Base-by-base conservation (phyloP, 495 filamentous ascomycete species). In the Acidiella bohemica region DNA sequence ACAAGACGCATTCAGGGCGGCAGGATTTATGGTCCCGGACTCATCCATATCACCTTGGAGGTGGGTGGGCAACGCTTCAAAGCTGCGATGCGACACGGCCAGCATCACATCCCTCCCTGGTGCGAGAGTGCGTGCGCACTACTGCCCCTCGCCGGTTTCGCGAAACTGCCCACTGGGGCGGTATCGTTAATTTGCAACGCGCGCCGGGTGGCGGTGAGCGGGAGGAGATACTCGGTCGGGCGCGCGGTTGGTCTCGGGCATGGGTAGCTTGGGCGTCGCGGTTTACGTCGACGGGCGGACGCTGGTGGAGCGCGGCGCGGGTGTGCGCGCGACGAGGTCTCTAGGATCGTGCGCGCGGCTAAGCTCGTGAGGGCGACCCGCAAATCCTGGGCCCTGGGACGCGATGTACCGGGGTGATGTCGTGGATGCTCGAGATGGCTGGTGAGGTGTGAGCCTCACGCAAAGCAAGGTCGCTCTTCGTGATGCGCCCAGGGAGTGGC, bases 1-100 rank as follows among this genome's bases (percentile, higher is more conserved):
- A 79, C 75, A 70, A 47, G 70, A 62, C 31, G 73, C 67, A 54
- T 77, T 78, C 62, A 81, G 59, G 11, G 76, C 78, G 20, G 78
- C 79, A 42, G 81, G 81, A 59, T 87, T 80, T 62, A 87, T 87
- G 39, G 81, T 86, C 25, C 78, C 79, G 42, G 76, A 76, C 44
- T 73, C 72, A 68, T 84, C 80, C 50, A 78, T 69, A 46, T 76
- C 69, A 54, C 70, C 73, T 43, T 42, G 41, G 26, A 20, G 38
- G 19, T 18, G 7, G 12, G 39, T 42, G 27, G 43, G 39, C 32
- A 46, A 24, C 32, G 28, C 31, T 42, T 34, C 28, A 31, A 29
- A 43, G 33, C 43, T 46, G 18, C 36, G 44, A 46, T 46, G 47
- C 47, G 47, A 50, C 36, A 46, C 48, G 44, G 39, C 48, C 39